A percentile compares a stretch with the other conserved stretches of the same genome.
These are phyloP conservation scores for Vitis hybrid DNA, from an alignment of 177 flowering plant genomes.

Conservation along the genomic window DNA sequence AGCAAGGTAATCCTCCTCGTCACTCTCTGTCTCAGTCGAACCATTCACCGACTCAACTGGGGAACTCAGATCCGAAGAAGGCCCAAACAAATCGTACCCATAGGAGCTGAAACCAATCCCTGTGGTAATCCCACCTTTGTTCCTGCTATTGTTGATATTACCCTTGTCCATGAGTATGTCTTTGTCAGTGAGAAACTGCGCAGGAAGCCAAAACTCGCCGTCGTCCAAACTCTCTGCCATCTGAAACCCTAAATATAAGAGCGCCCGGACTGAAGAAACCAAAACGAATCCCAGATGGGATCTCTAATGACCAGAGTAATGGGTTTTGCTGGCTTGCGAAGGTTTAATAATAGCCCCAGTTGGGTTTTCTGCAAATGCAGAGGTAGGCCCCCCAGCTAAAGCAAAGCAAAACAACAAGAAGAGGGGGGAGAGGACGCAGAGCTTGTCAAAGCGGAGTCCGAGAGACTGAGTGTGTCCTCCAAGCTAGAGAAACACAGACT, in stretches of 20 bases:
- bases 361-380: conserved; percentile 17
- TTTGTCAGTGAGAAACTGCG: conserved; percentile 68
- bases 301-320: neutral
- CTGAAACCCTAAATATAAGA: neutral
- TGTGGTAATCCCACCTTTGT: neutral
- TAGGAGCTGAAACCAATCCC: conserved; percentile 20
- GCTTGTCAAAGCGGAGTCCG: neutral
- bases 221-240: conserved; percentile 68
- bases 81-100: conserved; percentile 27
- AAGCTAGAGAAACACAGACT: neutral
- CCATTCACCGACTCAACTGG: conserved; percentile 66
- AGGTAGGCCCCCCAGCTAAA: conserved; percentile 8
- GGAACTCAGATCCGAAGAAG: conserved; percentile 45
- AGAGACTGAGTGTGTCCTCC: neutral
- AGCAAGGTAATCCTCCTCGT: conserved; percentile 65
- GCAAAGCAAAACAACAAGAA: neutral
- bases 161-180: conserved; percentile 43
- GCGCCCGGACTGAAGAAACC: neutral
- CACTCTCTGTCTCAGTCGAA: conserved; percentile 80
- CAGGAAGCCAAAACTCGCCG: conserved; percentile 83
- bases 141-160: neutral
- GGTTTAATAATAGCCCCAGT: conserved; percentile 30
- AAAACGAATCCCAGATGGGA: neutral
- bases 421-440: neutral
- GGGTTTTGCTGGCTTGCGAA: conserved; percentile 30